Evolutionary conservation across 2,329 filamentous ascomycete species (phyloP), one percentile per base, ranked within the genome.

Genomic region (Fusarium sp.): DNA sequence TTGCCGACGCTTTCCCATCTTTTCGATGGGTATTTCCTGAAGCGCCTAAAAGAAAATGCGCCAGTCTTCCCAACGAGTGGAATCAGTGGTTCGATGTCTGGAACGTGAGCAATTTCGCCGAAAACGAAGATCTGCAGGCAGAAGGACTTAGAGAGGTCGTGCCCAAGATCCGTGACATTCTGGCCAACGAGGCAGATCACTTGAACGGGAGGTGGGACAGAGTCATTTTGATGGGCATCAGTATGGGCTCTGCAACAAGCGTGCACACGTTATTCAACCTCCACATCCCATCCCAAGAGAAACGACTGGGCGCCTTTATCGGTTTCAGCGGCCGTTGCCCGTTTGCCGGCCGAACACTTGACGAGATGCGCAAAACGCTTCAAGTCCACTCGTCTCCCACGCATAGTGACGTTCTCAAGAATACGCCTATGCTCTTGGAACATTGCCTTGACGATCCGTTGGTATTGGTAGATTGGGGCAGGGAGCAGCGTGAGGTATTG

Each of bases 11-110:
- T 8, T 79, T 83, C 32, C 80, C 82, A 5, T 75, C 76, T 6
- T 75, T 83, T 64, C 76, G 78, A 53, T 84, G 80, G 78, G 79
- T 84, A 3, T 84, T 84, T 46, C 81, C 81, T 7, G 75, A 78
- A 48, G 79, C 81, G 2, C 76, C 76, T 10, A 22, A 68, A 32
- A 68, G 71, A 48, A 36, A 70, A 45, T 65, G 70, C 41, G 72
- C 74, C 49, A 56, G 48, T 5, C 57, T 50, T 12, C 61, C 60
- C 7, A 25, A 74, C 25, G 58, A 68, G 7, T 53, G 64, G 52
- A 74, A 77, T 8, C 80, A 83, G 64, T 85, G 82, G 83, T 85
- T 84, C 67, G 81, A 85, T 65, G 75, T 83, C 41, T 80, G 76
- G 73, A 79, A 80, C 45, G 71, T 78, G 1, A 64, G 72, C 15